These are phyloP conservation scores for Xylaria arbuscula DNA, from an alignment of 2,329 filamentous ascomycete genomes.

Conservation along the genomic window DNA sequence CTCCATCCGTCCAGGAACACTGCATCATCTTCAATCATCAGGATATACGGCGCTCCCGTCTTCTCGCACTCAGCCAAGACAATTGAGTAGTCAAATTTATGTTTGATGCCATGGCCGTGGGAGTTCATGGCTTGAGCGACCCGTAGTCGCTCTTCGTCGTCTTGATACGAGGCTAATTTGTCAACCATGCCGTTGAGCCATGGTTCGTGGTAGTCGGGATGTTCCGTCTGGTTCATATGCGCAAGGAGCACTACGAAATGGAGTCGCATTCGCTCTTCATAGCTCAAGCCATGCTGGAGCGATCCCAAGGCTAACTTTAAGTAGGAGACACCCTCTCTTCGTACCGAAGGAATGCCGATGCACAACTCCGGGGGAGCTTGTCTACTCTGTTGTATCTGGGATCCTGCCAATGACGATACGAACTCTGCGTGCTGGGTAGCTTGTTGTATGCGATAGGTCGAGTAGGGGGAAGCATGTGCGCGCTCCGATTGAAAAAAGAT, in stretches of 20 bases:
- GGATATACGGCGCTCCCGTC: constrained; percentile 39
- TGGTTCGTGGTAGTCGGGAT: constrained; percentile 37
- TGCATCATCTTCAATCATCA: constrained; percentile 48
- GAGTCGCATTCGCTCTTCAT: constrained; percentile 33
- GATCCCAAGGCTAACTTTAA: constrained; percentile 42
- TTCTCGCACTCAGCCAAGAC: constrained; percentile 43
- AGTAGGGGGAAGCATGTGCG: constrained; percentile 39
- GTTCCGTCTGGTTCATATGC: constrained; percentile 39
- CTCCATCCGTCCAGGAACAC: constrained; percentile 47
- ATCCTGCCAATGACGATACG: not conserved
- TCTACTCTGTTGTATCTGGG: not conserved
- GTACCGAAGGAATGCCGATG: constrained; percentile 41
- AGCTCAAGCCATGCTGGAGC: constrained; percentile 39
- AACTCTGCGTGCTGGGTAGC: constrained; percentile 34
- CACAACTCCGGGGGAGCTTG: constrained; percentile 37
- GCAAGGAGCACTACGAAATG: constrained; percentile 45
- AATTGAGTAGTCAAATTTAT: constrained; percentile 45
- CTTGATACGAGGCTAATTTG: constrained; percentile 39
- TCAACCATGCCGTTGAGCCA: constrained; percentile 44
- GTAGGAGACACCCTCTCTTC: constrained; percentile 42
- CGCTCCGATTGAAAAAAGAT: constrained; percentile 39
- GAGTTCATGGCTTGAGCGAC: constrained; percentile 21
- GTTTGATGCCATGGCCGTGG: constrained; percentile 31
- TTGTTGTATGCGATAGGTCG: constrained; percentile 40
- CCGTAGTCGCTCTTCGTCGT: constrained; percentile 21